Evolutionary conservation across 352 stramenopile genomes (phyloP).

Genomic region (Globisporangium alternatum): DNA sequence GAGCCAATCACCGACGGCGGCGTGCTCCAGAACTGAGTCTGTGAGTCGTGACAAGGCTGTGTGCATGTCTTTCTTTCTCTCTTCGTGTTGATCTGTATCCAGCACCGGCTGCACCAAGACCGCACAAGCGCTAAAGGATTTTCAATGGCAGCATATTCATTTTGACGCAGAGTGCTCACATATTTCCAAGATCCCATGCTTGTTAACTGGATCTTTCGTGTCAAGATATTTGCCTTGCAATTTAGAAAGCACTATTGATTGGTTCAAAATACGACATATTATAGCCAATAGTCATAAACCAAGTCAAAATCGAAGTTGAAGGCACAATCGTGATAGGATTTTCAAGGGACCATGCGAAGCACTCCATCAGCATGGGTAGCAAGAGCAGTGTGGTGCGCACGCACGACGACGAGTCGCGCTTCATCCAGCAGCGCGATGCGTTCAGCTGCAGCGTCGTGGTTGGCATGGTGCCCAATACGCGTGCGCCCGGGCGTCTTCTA

Average conservation of each 20-base stretch:
- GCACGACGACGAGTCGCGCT: neutral
- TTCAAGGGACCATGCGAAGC: neutral
- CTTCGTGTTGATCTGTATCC: neutral
- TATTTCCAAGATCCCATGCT: neutral
- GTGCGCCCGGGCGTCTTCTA: neutral
- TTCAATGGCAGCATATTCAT: too few relatives aligned
- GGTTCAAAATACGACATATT: neutral
- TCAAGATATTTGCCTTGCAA: neutral
- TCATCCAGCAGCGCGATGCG: neutral
- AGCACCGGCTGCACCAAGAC: too few relatives aligned
- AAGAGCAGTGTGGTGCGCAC: neutral
- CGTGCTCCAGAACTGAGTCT: constrained; percentile 32
- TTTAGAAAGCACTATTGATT: neutral
- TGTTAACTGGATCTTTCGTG: neutral
- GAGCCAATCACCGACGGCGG: constrained; percentile 38
- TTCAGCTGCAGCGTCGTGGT: neutral
- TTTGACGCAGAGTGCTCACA: too few relatives aligned
- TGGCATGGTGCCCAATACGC: neutral
- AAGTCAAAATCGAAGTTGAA: neutral
- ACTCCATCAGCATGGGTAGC: neutral
- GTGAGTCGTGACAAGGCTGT: neutral
- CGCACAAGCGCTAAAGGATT: too few relatives aligned
- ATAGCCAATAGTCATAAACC: neutral
- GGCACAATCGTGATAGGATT: too few relatives aligned
- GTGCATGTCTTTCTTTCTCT: neutral